Evolutionary conservation across 768 basidiomycete genomes (phyloP).

Genomic region (Amylocystis lapponica): DNA sequence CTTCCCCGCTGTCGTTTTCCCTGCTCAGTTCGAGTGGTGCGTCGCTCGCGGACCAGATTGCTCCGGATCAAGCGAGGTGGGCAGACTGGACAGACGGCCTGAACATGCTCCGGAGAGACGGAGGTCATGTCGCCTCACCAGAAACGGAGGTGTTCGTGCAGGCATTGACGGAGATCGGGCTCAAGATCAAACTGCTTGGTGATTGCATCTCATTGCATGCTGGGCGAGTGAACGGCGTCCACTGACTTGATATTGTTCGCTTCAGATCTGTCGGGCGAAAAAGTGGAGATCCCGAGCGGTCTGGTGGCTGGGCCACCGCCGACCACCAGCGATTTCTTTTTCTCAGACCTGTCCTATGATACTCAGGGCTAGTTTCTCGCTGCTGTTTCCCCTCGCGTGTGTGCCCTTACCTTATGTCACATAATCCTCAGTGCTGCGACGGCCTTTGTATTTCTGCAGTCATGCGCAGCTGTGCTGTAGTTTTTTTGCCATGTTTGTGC

Average conservation of each 20-base stretch:
- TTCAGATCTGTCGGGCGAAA: slow-evolving; percentile 81
- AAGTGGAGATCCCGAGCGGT: slow-evolving; percentile 82
- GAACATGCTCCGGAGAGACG: slow-evolving; percentile 78
- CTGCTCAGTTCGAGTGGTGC: slow-evolving; percentile 65
- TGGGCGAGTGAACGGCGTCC: background rate
- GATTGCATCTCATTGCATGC: slow-evolving; percentile 18
- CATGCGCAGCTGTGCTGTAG: too few species aligned
- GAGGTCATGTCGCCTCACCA: slow-evolving; percentile 77
- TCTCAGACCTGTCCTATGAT: slow-evolving; percentile 50
- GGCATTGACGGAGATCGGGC: slow-evolving; percentile 83
- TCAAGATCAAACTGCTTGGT: slow-evolving; percentile 89
- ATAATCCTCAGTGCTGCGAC: too few species aligned
- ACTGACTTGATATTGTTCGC: slow-evolving; percentile 2
- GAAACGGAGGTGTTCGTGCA: slow-evolving; percentile 86
- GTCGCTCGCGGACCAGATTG: slow-evolving; percentile 72
- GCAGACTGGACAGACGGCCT: slow-evolving; percentile 94
- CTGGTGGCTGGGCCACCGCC: slow-evolving; percentile 76
- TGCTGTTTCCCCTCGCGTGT: too few species aligned
- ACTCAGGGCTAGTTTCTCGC: slow-evolving; percentile 6
- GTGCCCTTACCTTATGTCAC: too few species aligned
- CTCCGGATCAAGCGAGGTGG: slow-evolving; percentile 71
- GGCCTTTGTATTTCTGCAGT: too few species aligned
- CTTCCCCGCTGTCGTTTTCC: slow-evolving; percentile 74
- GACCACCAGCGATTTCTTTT: slow-evolving; percentile 77
- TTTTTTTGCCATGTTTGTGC: too few species aligned